Evolutionary conservation across 73 alveolate genomes (phyloP), one percentile per base, ranked within the genome.

Genomic region (Tetrahymena thermophila): DNA sequence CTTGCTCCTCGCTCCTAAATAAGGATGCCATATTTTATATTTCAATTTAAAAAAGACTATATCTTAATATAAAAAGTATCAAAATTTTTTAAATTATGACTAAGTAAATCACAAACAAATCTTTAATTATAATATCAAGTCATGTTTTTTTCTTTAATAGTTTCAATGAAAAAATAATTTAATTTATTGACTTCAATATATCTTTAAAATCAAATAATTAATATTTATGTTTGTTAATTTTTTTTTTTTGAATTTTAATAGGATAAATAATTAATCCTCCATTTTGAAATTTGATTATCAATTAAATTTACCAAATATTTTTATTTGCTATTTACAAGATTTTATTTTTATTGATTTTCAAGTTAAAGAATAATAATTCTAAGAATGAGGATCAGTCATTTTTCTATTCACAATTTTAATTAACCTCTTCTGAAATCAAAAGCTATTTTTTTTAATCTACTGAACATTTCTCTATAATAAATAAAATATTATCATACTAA

Each of bases 1-100:
- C 89, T 71, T 71, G 89, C 89, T 71, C 89, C 89, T 71, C 89
- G 37, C 89, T 71, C 37, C 89, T 71, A 71, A 71, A 71, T 71
- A 71, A 71, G 89, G 89, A 71, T 71, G 89, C 89, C 89, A 71
- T 71, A 71, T 71, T 31, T 71, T 23, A 3, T 28, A 71, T 71
- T 11, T n/a, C 17, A 71, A 28, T 71, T 71, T 28, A 28, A 71
- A 71, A 31, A 40, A 40, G 44, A n/a, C 31, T 25, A 31, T 71
- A 71, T 71, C 37, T 13, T n/a, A 19, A 23, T 4, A 28, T 31
- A 71, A 31, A 71, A 28, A 71, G 35, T 71, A 28, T 28, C 17
- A 71, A 71, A 71, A 28, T 71, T 28, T 71, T 31, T 71, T 31
- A 28, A 71, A 71, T 71, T 28, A 31, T 28, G 89, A 71, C 37